Percentiles rank a stretch among this genome's conserved stretches.
Conservation (phyloP, 2,329 filamentous ascomycete species). For the Arachnomyces sp. region DNA sequence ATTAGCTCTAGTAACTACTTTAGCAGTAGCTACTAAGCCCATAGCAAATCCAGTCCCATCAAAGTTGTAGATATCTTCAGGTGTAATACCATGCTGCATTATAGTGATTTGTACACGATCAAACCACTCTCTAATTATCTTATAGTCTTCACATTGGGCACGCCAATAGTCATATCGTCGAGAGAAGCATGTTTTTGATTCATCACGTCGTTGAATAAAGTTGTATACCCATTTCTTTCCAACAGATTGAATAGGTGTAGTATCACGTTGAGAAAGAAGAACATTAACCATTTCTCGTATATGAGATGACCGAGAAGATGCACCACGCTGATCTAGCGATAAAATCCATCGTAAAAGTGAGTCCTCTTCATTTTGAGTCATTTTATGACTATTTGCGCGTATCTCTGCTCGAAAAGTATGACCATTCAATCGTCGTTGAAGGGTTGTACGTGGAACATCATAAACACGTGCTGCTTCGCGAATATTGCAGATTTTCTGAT, state of each 20-base stretch:
- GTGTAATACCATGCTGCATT: constrained; percentile 6
- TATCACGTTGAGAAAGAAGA: constrained; percentile 1
- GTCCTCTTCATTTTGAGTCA: constrained; percentile 7
- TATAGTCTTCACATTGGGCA: constrained; percentile 6
- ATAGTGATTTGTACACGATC: not conserved
- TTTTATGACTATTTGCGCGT: constrained; percentile 5
- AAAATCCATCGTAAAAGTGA: constrained; percentile 4
- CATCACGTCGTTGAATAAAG: not conserved
- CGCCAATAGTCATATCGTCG: constrained; percentile 3
- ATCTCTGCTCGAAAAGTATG: not conserved
- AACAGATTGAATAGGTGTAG: not conserved
- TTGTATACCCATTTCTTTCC: constrained; percentile 2
- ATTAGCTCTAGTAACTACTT: constrained; percentile 13
- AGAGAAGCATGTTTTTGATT: not conserved
- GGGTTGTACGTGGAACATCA: constrained; percentile 4
- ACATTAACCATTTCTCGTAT: constrained; percentile 9
- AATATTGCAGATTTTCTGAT: constrained; percentile 8
- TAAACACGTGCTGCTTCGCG: constrained; percentile 5
- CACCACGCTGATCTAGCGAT: constrained; percentile 1
- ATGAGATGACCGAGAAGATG: constrained; percentile 2
- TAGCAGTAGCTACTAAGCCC: constrained; percentile 9
- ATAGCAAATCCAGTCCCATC: constrained; percentile 15
- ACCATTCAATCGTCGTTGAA: constrained; percentile 1
- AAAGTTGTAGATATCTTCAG: constrained; percentile 17
- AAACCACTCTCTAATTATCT: constrained; percentile 5